A percentile compares a stretch with the other conserved stretches of the same genome.
Evolutionary conservation across 345 rosid species (phyloP).

Genomic region (Odontarrhena argentea): DNA sequence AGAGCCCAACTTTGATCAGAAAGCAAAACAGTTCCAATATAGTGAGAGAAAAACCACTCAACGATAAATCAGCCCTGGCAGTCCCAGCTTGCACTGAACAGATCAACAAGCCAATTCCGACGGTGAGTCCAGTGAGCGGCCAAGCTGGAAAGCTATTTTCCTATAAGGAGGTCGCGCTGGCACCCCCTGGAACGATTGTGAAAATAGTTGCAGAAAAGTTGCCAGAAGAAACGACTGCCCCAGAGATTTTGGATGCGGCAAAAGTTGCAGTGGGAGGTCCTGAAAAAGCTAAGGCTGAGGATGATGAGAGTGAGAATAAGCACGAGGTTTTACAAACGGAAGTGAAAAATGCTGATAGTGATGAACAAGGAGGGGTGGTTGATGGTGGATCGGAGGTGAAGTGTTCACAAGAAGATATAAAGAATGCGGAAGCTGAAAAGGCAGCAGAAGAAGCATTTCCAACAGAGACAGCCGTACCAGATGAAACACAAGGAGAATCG

Average conservation of each 20-base stretch:
- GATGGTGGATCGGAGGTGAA: conserved; percentile 30
- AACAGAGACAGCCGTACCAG: conserved; percentile 33
- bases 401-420: conserved; percentile 39
- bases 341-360: conserved; percentile 35
- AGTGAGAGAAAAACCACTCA: conserved; percentile 52
- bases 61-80: conserved; percentile 54
- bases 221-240: conserved; percentile 51
- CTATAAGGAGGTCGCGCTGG: conserved; percentile 97
- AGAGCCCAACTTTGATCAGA: conserved; percentile 77
- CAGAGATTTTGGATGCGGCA: conserved; percentile 37
- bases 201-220: conserved; percentile 77
- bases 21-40: conserved; percentile 49
- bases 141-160: conserved; percentile 90
- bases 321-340: conserved; percentile 38
- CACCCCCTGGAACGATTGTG: conserved; percentile 94
- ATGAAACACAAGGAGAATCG: conserved; percentile 40
- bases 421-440: conserved; percentile 33
- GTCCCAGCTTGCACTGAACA: conserved; percentile 59
- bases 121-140: conserved; percentile 56
- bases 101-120: conserved; percentile 52
- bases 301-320: conserved; percentile 41
- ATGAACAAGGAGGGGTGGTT: conserved; percentile 41
- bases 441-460: conserved; percentile 38
- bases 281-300: conserved; percentile 45
- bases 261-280: conserved; percentile 32